Evolutionary conservation across 2,329 filamentous ascomycete species (phyloP).

Genomic region (Alternaria rosae): DNA sequence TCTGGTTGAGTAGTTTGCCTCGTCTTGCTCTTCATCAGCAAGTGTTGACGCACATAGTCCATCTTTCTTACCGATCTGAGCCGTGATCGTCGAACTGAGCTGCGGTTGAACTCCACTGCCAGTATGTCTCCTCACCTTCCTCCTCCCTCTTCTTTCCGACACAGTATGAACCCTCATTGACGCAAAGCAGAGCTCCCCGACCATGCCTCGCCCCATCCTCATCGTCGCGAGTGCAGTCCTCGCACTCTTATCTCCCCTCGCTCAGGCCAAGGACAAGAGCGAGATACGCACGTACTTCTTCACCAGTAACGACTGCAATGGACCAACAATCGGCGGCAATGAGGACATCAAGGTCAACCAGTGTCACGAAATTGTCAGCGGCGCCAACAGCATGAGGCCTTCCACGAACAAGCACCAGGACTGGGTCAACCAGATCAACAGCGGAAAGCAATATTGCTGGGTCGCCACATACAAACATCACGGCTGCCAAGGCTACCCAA

Average conservation of each 20-base stretch:
- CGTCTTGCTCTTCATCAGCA: background rate
- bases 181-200: background rate
- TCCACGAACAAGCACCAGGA: conserved; percentile 9
- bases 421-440: conserved; percentile 22
- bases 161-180: background rate
- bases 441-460: conserved; percentile 14
- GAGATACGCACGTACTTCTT: conserved; percentile 27
- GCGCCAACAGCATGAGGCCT: conserved; percentile 26
- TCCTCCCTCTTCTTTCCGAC: too few species aligned
- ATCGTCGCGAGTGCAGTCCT: conserved; percentile 23
- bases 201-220: conserved; percentile 19
- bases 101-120: background rate
- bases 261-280: conserved; percentile 20
- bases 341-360: conserved; percentile 26
- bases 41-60: background rate
- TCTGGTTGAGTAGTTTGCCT: background rate
- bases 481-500: conserved; percentile 12
- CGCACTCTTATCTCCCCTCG: conserved; percentile 18
- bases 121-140: background rate
- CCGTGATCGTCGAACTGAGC: background rate
- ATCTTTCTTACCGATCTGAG: background rate
- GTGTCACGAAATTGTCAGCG: conserved; percentile 24
- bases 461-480: conserved; percentile 18
- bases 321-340: conserved; percentile 17
- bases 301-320: conserved; percentile 23